Base-by-base conservation (phyloP, 2,329 filamentous ascomycete species). In the Hymenoscyphus linearis region DNA sequence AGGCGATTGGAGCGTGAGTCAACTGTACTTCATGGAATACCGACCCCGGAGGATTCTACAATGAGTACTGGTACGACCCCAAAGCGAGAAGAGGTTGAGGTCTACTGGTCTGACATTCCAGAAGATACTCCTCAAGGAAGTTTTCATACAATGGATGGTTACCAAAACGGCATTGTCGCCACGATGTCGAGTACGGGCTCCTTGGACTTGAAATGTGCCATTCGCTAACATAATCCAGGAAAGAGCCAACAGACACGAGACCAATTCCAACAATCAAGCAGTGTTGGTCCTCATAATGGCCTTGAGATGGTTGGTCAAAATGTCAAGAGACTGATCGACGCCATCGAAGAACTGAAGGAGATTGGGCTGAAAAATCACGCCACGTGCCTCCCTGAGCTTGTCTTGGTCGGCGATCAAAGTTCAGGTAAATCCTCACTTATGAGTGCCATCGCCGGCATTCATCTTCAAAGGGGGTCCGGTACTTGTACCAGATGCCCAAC, bases 331-430 rank as follows among this genome's bases (percentile, higher is more conserved):
- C 84, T 86, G 55, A 86, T 91, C 2, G 80, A 88, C 54, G 83
- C 84, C 0, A 81, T 91, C 0, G 84, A 83, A 2, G 83, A 88
- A 55, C 81, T 96, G 0, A 85, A 90, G 57, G 81, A 86, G 5
- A 80, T 93, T 0, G 90, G 89, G 0, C 85, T 96, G 0, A 85
- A 89, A 56, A 84, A 89, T 18, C 82, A 85, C 4, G 70, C 78
- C 0, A 83, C 91, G 0, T 83, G 84, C 0, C 77, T 96, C 0
- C 91, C 92, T 0, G 90, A 91, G 67, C 85, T 96, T 10, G 89
- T 93, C 5, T 83, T 96, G 0, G 85, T 96, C 0, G 92, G 92
- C 0, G 91, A 96, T 55, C 92, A 96, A 69, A 90, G 85, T 0
- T 88, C 91, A 0, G 93, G 92, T 0, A 96, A 96, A 71, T 91